Conservation (phyloP, 768 basidiomycete genomes). For the Hygrocybe coccinea region DNA sequence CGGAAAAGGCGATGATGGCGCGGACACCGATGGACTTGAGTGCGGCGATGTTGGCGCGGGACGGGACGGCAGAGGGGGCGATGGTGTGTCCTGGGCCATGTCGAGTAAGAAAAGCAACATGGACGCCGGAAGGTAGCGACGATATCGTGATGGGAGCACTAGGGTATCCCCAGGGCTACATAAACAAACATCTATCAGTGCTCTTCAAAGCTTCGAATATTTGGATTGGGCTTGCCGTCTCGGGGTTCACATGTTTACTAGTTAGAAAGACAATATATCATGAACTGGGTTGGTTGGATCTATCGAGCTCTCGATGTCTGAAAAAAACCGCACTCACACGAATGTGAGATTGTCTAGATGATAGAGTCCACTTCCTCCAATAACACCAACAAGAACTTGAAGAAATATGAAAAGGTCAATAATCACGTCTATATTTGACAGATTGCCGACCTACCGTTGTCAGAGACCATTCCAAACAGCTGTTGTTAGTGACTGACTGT, state of each 20-base stretch:
- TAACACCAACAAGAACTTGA: constrained; percentile 78
- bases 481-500: no score
- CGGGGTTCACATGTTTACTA: constrained; percentile 72
- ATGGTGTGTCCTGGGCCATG: constrained; percentile 82
- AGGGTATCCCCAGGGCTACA: constrained; percentile 91
- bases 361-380: constrained; percentile 90
- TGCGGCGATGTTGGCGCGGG: constrained; percentile 91
- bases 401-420: background rate
- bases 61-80: constrained; percentile 74
- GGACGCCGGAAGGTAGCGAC: constrained; percentile 72
- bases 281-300: background rate
- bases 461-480: background rate
- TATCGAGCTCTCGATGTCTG: no score
- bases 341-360: constrained; percentile 86
- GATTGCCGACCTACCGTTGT: background rate
- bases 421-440: background rate
- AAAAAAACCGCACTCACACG: constrained; percentile 52
- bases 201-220: background rate
- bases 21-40: constrained; percentile 88
- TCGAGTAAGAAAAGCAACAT: constrained; percentile 85
- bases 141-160: constrained; percentile 91
- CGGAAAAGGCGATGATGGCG: constrained; percentile 89
- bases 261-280: background rate
- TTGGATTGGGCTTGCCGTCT: constrained; percentile 54
- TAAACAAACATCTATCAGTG: background rate